Evolutionary conservation across 2,329 filamentous ascomycete species (phyloP), one percentile per base, ranked within the genome.

Genomic region (Alternaria metachromatica): DNA sequence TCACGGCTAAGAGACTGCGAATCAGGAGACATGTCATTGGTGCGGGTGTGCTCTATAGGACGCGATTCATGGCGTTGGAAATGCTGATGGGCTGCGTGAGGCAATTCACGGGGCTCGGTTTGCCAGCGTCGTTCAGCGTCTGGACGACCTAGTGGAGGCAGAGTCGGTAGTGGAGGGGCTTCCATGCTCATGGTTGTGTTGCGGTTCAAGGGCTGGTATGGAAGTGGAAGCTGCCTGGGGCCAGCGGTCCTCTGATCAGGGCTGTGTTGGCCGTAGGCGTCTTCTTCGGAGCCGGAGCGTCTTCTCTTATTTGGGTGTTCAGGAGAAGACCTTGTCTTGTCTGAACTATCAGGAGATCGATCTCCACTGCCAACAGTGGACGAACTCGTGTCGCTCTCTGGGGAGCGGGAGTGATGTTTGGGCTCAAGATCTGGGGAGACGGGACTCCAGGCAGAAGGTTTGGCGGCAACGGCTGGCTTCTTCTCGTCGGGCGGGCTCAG

Each of bases 241-340:
- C 82, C 71, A 63, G 75, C 53, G 76, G 74, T 55, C 70, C 64
- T 26, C 21, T 51, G 59, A 33, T 72, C 78, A 58, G 80, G 75
- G 55, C 70, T 79, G 62, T 79, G 77, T 61, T 80, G 81, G n/a
- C 75, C 75, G 70, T 75, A 66, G 76, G 71, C 57, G 74, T 78
- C 67, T 65, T 74, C 69, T 69, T 83, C 78, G 6, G 90, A 92
- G 49, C 84, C 82, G 7, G 92, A 93, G 64, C 92, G 87, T 79
- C 93, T 95, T 62, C 85, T 79, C 69, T 86, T 86, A 72, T 89
- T 87, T 80, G 76, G 71, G 58, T 73, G 77, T 13, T 67, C 63
- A 8, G 72, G 69, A 12, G 49, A 53, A 21, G 49, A 53, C 79
- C 93, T 94, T 61, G 85, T 79, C 69, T 86, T 86, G 73, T 89